Evolutionary conservation across 2,329 filamentous ascomycete genomes (phyloP), one percentile per base, ranked within the genome.

Genomic region (Cyphellophora europaea): DNA sequence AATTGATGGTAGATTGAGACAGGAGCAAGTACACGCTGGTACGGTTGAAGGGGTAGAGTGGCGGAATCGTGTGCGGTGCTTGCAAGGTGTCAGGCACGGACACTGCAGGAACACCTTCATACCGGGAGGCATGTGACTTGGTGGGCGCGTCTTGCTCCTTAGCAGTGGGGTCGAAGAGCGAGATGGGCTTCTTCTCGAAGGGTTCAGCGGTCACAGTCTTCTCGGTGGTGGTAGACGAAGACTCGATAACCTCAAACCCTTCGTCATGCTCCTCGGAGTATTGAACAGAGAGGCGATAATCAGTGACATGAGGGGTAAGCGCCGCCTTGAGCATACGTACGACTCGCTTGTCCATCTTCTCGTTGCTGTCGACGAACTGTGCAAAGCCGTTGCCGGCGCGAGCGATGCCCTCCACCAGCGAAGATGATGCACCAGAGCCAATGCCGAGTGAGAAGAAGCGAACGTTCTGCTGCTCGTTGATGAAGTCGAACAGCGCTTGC

Each of bases 271-370:
- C 50, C 16, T 47, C 52, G 5, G 50, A 54, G 45, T 81, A 83
- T 35, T 74, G 71, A 41, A 84, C 58, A 48, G 80, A 74, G 2
- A 85, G 58, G 0, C 62, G 66, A 49, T 78, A 82, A 49, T 83
- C 70, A 11, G 59, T 67, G 29, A 82, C 63, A 42, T 84, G 79
- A 0, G 79, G 77, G 2, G 71, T 74, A 13, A 86, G 55, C 0
- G 79, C 74, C 0, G 72, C 80, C 50, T 82, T 83, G 37, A 87
- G 62, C 81, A 87, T 86, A 2, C 81, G 70, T 2, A 86, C 67
- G 1, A 85, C 68, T 51, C 81, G 82, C 43, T 61, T 71, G 47
- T 81, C 74, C 56, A 84, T 72, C 49, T 77, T 74, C 52, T 86
- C 81, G 2, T 69, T 59, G 5, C 72, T 57, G 2, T 63, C 64